Base-by-base conservation (phyloP, 257 asterid genomes). In the Nicotiana obtusifolia region DNA sequence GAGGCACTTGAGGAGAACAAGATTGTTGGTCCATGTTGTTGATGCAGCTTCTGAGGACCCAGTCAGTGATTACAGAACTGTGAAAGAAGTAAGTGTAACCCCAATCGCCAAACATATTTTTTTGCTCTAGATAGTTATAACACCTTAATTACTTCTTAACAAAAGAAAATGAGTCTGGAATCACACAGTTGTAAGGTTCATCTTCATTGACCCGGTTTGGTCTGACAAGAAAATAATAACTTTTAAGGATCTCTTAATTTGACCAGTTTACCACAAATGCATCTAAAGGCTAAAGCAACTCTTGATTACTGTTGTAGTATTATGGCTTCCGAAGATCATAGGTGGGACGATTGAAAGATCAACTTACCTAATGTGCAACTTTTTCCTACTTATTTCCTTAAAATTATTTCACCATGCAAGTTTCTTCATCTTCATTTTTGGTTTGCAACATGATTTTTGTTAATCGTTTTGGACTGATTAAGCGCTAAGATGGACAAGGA, bases 1-100 rank as follows among this genome's bases (percentile, higher is more conserved):
- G 84, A 94, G 99, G 89, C 99, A 96, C 88, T 89, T 96, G 91
- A 91, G 99, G 89, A 94, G 99, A 88, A 96, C 98, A 31, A 89
- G 98, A 85, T 41, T 94, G 91, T 86, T 94, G 89, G 97, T 96
- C 60, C 99, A 96, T 85, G 97, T 96, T 26, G 93, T 96, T 80
- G 98, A 94, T 87, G 98, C 97, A 52, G 91, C 97, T 76, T 83
- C 87, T 17, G 92, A 75, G 82, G 94, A 94, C 85, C 99, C 99
- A 9, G 93, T 96, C 77, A 28, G 87, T 19, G 97, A 96, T 87
- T 96, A 96, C 89, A 90, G 93, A 87, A 96, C 95, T 69, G 97
- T 94, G 85, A 96, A 91, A 91, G 98, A 96, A 89, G 99, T 92
- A 88, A 69, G 84, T 19, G 28, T 82, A 35, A 66, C 64, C 66